Evolutionary conservation across 2,329 filamentous ascomycete genomes (phyloP).

Genomic region (Verticillium nubilum): DNA sequence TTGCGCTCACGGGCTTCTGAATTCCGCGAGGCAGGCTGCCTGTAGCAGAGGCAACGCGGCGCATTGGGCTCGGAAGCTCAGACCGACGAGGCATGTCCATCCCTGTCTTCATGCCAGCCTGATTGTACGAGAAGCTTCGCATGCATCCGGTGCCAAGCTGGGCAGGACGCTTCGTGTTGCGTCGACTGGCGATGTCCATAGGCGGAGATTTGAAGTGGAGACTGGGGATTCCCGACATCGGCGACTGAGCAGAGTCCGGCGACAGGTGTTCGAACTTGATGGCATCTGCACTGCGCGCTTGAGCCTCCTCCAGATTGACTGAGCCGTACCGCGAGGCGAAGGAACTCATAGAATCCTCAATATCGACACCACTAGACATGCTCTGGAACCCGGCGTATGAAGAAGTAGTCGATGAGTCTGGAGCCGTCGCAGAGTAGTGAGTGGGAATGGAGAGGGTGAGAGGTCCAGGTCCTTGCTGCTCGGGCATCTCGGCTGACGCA

Average conservation of each 20-base stretch:
- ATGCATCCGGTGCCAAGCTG: slow-evolving; percentile 41
- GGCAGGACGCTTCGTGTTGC: slow-evolving; percentile 43
- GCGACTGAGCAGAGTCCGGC: slow-evolving; percentile 21
- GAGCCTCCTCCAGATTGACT: not conserved
- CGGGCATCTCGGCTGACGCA: not conserved
- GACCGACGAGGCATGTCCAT: slow-evolving; percentile 39
- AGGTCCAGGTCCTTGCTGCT: slow-evolving; percentile 3
- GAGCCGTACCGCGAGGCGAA: not conserved
- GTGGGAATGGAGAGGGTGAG: slow-evolving; percentile 11
- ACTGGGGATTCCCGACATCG: slow-evolving; percentile 19
- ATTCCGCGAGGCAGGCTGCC: slow-evolving; percentile 35
- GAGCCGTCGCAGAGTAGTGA: not conserved
- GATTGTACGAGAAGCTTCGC: slow-evolving; percentile 34
- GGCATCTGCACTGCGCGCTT: not conserved
- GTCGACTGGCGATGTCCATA: slow-evolving; percentile 48
- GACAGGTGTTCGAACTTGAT: slow-evolving; percentile 20
- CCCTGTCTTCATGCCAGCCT: slow-evolving; percentile 36
- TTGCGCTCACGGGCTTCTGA: slow-evolving; percentile 28
- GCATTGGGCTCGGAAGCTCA: slow-evolving; percentile 43
- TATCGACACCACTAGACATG: slow-evolving; percentile 4
- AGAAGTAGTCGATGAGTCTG: not conserved
- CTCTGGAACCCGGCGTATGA: slow-evolving; percentile 7
- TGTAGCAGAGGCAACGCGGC: slow-evolving; percentile 47
- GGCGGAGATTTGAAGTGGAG: slow-evolving; percentile 41
- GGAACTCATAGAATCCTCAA: not conserved